phyloP scores from a whole-genome alignment of 257 asterid genomes.

The Cruciata laevipes region DNA sequence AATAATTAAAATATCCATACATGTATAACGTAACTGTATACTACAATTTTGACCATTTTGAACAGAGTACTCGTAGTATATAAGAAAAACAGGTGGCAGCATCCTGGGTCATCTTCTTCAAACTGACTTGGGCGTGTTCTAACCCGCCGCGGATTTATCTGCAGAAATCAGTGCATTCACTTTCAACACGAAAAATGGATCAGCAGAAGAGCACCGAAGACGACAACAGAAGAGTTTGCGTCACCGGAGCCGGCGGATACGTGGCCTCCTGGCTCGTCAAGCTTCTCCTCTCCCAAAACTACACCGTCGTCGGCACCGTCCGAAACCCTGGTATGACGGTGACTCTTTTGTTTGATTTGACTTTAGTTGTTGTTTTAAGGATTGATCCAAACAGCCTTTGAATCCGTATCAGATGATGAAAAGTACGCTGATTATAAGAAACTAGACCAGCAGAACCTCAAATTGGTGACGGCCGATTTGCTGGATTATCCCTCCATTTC shows the following conservation, averaged over 20 bases:
- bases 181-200: background rate
- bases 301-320: conserved; percentile 61
- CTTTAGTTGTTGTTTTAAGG: background rate
- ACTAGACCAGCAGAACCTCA: conserved; percentile 48
- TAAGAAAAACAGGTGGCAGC: background rate
- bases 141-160: too few relatives aligned
- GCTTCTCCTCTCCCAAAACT: conserved; percentile 59
- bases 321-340: conserved; percentile 48
- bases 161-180: background rate
- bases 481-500: conserved; percentile 56
- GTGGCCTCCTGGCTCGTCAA: conserved; percentile 68
- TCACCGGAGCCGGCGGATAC: conserved; percentile 79
- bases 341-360: background rate
- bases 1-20: too few relatives aligned
- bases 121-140: background rate
- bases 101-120: background rate
- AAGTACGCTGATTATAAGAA: conserved; percentile 52
- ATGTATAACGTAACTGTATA: too few relatives aligned
- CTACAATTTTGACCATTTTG: too few relatives aligned
- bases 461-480: conserved; percentile 60
- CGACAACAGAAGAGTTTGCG: conserved; percentile 41
- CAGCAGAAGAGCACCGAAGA: background rate
- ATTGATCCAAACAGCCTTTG: background rate
- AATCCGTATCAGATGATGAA: conserved; percentile 30
- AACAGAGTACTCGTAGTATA: too few relatives aligned